Conservation (phyloP, 2,329 filamentous ascomycete genomes). For the Zasmidium cellare region DNA sequence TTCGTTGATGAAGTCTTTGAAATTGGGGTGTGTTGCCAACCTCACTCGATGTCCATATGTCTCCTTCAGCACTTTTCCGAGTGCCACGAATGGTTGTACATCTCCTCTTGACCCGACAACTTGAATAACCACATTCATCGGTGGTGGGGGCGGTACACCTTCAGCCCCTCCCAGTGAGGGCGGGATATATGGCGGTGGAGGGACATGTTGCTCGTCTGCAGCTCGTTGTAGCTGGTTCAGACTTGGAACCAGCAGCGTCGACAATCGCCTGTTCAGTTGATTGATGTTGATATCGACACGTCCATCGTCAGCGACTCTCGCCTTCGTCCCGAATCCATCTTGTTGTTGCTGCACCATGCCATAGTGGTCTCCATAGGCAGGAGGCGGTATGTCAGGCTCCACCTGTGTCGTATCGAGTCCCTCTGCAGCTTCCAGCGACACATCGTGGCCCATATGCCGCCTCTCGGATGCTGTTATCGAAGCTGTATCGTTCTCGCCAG, state of each 20-base stretch:
- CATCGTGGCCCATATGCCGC: constrained; percentile 29
- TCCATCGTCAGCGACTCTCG: constrained; percentile 60
- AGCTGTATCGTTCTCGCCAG: constrained; percentile 18
- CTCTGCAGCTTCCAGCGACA: constrained; percentile 16
- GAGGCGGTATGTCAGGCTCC: constrained; percentile 35
- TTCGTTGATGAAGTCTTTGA: constrained; percentile 51
- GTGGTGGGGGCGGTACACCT: constrained; percentile 54
- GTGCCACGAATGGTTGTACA: constrained; percentile 52
- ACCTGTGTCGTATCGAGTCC: constrained; percentile 8
- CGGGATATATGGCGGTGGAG: constrained; percentile 69
- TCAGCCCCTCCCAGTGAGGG: constrained; percentile 68
- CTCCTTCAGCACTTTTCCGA: constrained; percentile 51
- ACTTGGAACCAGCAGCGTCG: constrained; percentile 66
- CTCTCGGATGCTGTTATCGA: constrained; percentile 18
- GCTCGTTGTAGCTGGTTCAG: constrained; percentile 57
- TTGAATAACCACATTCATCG: constrained; percentile 51
- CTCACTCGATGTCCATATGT: constrained; percentile 51
- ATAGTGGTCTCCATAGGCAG: constrained; percentile 41
- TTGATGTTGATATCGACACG: constrained; percentile 79
- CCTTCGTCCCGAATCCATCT: constrained; percentile 41
- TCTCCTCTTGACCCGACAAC: constrained; percentile 52
- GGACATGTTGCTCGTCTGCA: constrained; percentile 48
- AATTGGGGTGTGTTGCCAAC: constrained; percentile 50
- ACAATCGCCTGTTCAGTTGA: constrained; percentile 65
- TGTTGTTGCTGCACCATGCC: constrained; percentile 39